Percentiles rank a stretch among this genome's conserved stretches.
phyloP scores from a whole-genome alignment of 1,284 basidiomycete species.

The Rhodotorula sp. region DNA sequence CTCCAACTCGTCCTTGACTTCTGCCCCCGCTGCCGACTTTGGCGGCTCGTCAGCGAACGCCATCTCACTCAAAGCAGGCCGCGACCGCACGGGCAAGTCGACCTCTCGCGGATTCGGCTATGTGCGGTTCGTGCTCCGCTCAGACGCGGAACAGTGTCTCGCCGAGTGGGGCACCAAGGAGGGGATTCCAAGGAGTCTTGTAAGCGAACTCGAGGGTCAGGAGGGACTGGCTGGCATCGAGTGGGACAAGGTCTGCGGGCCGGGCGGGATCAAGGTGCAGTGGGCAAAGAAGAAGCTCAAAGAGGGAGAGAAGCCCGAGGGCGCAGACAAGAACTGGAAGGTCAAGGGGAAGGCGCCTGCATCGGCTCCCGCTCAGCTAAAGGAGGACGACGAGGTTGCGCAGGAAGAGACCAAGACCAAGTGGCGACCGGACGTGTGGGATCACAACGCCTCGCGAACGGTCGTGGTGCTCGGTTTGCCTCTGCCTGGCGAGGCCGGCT shows the following conservation, averaged over 20 bases:
- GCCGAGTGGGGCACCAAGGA: conserved; percentile 54
- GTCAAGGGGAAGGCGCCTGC: conserved; percentile 51
- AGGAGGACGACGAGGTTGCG: conserved; percentile 16
- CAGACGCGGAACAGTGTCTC: conserved; percentile 80
- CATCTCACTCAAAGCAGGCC: conserved; percentile 34
- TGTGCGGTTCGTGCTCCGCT: conserved; percentile 83
- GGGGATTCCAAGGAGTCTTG: conserved; percentile 44
- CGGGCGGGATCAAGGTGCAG: conserved; percentile 66
- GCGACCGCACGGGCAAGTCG: conserved; percentile 55
- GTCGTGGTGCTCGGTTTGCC: conserved; percentile 37
- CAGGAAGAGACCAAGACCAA: conserved; percentile 23
- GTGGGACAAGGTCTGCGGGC: conserved; percentile 53
- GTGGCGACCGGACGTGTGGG: conserved; percentile 26
- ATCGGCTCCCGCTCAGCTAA: conserved; percentile 38
- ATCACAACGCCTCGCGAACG: conserved; percentile 43
- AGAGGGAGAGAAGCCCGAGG: conserved; percentile 54
- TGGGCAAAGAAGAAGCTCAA: conserved; percentile 60
- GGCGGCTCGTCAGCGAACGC: conserved; percentile 44
- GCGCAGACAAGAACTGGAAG: conserved; percentile 45
- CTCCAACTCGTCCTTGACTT: conserved; percentile 42
- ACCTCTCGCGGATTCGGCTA: conserved; percentile 97
- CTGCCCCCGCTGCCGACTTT: conserved; percentile 8
- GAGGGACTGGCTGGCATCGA: conserved; percentile 52
- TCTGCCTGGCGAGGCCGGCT: conserved; percentile 21
- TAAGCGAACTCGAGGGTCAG: conserved; percentile 32